phyloP scores from a whole-genome alignment of 2,329 filamentous ascomycete genomes.

The Beauveria medogensis region DNA sequence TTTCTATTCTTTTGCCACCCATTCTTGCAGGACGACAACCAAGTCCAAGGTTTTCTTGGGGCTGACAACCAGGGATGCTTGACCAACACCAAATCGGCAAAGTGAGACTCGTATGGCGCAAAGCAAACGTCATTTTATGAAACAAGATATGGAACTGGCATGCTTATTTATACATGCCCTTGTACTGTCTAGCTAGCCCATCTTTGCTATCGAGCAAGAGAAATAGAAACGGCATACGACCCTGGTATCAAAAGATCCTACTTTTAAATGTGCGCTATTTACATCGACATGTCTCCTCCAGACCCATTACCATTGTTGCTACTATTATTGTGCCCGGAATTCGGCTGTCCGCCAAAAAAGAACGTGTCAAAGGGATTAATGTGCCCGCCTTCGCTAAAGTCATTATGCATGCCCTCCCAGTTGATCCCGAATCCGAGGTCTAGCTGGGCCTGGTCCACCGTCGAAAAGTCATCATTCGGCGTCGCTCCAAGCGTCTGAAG shows the following conservation, averaged over 20 bases:
- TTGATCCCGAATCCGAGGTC: slow-evolving; percentile 62
- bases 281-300: not conserved
- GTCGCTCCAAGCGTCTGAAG: slow-evolving; percentile 36
- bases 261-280: not conserved
- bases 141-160: no score
- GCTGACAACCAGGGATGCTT: no score
- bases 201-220: no score
- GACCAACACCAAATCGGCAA: no score
- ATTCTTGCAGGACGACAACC: no score
- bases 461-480: slow-evolving; percentile 24
- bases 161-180: no score
- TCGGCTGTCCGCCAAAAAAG: slow-evolving; percentile 50
- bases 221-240: no score
- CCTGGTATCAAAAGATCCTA: not conserved
- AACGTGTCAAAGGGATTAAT: slow-evolving; percentile 66
- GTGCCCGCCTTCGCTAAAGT: slow-evolving; percentile 51
- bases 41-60: no score
- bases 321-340: not conserved
- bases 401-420: slow-evolving; percentile 54
- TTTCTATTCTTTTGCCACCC: no score
- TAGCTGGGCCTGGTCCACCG: slow-evolving; percentile 40
- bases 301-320: slow-evolving; percentile 2
- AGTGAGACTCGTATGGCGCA: no score
- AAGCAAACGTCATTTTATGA: no score
- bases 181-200: no score